These are phyloP conservation scores for Colletotrichum cuscutae DNA, from an alignment of 2,329 filamentous ascomycete species.

Conservation along the genomic window DNA sequence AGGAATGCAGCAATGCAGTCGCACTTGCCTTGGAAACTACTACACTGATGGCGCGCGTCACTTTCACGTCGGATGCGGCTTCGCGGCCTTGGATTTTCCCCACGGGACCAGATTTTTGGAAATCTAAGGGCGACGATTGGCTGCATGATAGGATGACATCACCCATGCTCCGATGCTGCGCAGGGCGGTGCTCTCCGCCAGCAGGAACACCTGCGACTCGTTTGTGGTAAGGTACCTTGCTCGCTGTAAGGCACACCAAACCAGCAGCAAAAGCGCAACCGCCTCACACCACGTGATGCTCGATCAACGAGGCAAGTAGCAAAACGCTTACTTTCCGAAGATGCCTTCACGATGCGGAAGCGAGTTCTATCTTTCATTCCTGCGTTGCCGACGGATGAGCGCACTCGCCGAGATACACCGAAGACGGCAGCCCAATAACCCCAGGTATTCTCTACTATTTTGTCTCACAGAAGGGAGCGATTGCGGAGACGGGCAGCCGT, in stretches of 20 bases:
- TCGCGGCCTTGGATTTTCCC: neutral
- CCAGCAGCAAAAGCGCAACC: neutral
- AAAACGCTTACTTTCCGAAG: neutral
- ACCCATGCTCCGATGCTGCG: neutral
- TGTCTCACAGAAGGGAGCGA: neutral
- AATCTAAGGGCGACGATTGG: slow-evolving; percentile 20
- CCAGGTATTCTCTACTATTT: slow-evolving; percentile 1
- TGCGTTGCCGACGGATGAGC: neutral
- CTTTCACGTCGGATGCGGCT: slow-evolving; percentile 3
- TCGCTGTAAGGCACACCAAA: neutral
- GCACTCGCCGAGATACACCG: slow-evolving; percentile 20
- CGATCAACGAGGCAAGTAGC: neutral
- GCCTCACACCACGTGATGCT: neutral
- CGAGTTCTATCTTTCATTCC: neutral
- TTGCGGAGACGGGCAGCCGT: slow-evolving; percentile 10
- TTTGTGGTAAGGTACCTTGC: neutral
- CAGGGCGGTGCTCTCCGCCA: neutral
- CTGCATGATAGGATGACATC: slow-evolving; percentile 15
- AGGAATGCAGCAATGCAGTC: neutral
- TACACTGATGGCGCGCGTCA: slow-evolving; percentile 5
- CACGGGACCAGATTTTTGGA: slow-evolving; percentile 16
- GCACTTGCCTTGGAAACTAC: slow-evolving; percentile 1
- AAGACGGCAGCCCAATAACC: neutral
- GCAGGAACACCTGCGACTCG: slow-evolving; percentile 3
- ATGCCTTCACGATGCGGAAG: neutral